phyloP scores from a whole-genome alignment of 139 green algal genomes.

The Auxenochlorella pyrenoidosa region DNA sequence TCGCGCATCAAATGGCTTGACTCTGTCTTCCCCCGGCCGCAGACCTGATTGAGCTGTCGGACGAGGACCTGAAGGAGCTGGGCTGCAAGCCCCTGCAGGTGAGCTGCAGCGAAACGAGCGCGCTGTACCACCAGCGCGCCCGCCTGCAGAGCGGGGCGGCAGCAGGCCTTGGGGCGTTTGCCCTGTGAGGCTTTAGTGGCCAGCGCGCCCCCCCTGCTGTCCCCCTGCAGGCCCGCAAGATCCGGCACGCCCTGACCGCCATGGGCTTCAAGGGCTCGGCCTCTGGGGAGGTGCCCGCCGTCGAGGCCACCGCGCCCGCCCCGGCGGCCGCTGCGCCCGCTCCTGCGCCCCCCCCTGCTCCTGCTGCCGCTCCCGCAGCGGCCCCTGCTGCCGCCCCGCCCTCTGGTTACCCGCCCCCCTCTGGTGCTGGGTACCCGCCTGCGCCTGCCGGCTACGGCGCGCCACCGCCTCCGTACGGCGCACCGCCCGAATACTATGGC shows the following conservation, averaged over 20 bases:
- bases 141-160: too few species aligned
- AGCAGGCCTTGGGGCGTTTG: too few species aligned
- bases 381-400: neutral
- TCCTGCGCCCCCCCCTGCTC: neutral
- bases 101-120: neutral
- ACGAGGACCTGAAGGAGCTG: slow-evolving; percentile 14
- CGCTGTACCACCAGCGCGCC: too few species aligned
- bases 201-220: neutral
- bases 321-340: neutral
- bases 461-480: neutral
- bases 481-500: neutral
- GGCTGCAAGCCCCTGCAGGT: slow-evolving; percentile 26
- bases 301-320: neutral
- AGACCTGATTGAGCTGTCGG: slow-evolving; percentile 14
- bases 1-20: too few species aligned
- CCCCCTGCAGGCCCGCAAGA: neutral
- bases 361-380: neutral
- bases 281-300: neutral
- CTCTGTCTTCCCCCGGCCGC: neutral
- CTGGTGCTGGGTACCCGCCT: neutral
- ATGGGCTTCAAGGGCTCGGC: neutral
- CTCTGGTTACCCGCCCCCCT: neutral
- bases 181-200: too few species aligned
- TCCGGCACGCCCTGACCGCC: neutral
- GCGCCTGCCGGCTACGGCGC: neutral